Percentiles rank a stretch among this genome's conserved stretches.
Conservation (phyloP, 495 filamentous ascomycete species). For the Friedmanniomyces simplex region DNA sequence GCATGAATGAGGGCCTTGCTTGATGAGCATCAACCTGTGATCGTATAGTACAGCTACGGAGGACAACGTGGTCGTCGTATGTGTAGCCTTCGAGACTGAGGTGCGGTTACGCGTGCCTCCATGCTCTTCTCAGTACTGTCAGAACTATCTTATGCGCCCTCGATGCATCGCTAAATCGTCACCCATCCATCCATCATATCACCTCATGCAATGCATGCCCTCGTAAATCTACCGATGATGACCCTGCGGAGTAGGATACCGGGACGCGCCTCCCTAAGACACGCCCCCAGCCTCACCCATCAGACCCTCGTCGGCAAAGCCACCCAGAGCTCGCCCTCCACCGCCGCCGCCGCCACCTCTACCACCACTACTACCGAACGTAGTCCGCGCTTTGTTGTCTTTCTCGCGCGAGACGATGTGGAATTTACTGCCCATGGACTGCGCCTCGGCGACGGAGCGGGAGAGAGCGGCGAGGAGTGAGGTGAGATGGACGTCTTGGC, state of each 20-base stretch:
- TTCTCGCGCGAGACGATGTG: constrained; percentile 47
- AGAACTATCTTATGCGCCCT: not conserved
- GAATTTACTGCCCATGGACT: constrained; percentile 64
- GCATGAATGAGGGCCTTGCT: no score
- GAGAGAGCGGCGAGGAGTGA: constrained; percentile 59
- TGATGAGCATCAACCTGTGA: no score
- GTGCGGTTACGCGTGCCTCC: no score
- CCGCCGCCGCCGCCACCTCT: not conserved
- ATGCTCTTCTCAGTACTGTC: not conserved
- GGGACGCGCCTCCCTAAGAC: not conserved
- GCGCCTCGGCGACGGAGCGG: constrained; percentile 52
- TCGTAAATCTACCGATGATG: not conserved
- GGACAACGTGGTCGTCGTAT: no score
- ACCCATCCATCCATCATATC: not conserved
- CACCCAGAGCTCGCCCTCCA: not conserved
- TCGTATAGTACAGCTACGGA: no score
- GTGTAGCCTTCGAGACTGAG: no score
- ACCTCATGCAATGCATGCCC: not conserved
- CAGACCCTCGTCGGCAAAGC: not conserved
- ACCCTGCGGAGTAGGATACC: not conserved
- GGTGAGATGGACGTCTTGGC: constrained; percentile 58
- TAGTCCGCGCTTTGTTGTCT: constrained; percentile 6
- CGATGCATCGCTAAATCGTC: not conserved
- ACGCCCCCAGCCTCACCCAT: not conserved
- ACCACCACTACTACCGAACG: constrained; percentile 3